Percentiles rank a stretch among this genome's conserved stretches.
Evolutionary conservation across 305 asterid genomes (phyloP).

Genomic region (Rubia balearica): DNA sequence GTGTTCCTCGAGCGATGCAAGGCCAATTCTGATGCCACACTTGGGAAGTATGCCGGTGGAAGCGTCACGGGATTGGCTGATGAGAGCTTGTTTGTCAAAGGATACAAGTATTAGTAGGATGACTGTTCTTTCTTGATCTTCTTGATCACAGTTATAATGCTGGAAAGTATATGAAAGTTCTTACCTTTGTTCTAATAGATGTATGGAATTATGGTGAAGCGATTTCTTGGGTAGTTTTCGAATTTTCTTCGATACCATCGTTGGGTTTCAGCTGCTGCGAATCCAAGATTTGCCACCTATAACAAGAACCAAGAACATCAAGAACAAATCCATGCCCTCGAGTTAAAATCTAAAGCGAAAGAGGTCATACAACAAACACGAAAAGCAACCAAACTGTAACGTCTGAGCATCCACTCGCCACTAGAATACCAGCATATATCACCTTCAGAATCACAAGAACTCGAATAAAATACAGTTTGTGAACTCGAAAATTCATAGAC

Average conservation of each 20-base stretch:
- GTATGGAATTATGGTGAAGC: constrained; percentile 54
- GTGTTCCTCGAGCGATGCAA: constrained; percentile 61
- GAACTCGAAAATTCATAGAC: neutral
- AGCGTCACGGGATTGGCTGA: constrained; percentile 48
- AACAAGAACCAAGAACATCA: neutral
- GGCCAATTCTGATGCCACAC: constrained; percentile 66
- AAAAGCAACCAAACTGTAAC: constrained; percentile 65
- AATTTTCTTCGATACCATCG: constrained; percentile 69
- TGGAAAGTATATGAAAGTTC: neutral
- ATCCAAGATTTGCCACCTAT: constrained; percentile 68
- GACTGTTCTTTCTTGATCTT: neutral
- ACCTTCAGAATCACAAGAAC: constrained; percentile 34
- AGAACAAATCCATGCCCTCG: neutral
- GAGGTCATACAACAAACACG: constrained; percentile 48
- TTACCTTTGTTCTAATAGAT: constrained; percentile 25
- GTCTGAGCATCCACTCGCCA: constrained; percentile 71
- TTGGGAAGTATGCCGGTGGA: constrained; percentile 59
- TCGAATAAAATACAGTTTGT: neutral
- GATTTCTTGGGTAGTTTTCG: constrained; percentile 61
- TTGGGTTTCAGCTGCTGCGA: constrained; percentile 72
- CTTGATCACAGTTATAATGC: neutral
- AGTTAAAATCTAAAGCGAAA: neutral
- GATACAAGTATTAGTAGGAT: constrained; percentile 42
- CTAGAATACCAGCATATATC: constrained; percentile 58
- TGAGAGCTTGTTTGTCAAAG: constrained; percentile 51